Evolutionary conservation across 2,329 filamentous ascomycete species (phyloP).

Genomic region (Incumbomyces delicatus): DNA sequence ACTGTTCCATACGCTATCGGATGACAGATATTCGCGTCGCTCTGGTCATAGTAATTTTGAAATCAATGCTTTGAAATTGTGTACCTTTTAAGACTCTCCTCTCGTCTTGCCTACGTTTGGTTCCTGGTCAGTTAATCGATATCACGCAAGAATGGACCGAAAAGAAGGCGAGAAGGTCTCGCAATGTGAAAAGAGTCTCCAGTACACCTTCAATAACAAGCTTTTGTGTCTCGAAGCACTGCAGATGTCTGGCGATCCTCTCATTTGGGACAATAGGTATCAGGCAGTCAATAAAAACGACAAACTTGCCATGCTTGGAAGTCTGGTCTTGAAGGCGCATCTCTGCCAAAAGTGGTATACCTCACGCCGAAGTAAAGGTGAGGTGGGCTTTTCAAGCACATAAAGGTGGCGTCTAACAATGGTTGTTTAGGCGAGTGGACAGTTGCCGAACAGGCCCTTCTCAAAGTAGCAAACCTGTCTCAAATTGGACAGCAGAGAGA

Average conservation of each 20-base stretch:
- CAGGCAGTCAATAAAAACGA: conserved; percentile 4
- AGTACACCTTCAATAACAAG: background rate
- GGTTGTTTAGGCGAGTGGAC: conserved; percentile 4
- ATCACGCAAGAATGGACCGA: no score
- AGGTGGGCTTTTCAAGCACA: no score
- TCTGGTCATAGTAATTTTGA: no score
- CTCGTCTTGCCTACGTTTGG: no score
- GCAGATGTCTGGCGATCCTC: conserved; percentile 2
- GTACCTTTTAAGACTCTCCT: no score
- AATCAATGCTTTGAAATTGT: no score
- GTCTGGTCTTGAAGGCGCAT: conserved; percentile 3
- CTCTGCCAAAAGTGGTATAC: conserved; percentile 5
- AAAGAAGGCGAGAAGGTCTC: background rate
- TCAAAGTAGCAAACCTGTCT: conserved; percentile 1
- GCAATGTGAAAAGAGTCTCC: background rate
- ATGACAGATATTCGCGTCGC: no score
- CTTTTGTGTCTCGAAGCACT: conserved; percentile 7
- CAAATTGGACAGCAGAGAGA: background rate
- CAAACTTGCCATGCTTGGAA: conserved; percentile 6
- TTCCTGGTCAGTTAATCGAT: no score
- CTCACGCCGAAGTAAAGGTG: conserved; percentile 3
- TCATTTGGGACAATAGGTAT: background rate
- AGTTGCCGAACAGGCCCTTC: background rate
- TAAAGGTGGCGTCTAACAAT: no score
- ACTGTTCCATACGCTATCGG: no score